Base-by-base conservation (phyloP, 768 basidiomycete genomes). In the Austroboletus eburneus region DNA sequence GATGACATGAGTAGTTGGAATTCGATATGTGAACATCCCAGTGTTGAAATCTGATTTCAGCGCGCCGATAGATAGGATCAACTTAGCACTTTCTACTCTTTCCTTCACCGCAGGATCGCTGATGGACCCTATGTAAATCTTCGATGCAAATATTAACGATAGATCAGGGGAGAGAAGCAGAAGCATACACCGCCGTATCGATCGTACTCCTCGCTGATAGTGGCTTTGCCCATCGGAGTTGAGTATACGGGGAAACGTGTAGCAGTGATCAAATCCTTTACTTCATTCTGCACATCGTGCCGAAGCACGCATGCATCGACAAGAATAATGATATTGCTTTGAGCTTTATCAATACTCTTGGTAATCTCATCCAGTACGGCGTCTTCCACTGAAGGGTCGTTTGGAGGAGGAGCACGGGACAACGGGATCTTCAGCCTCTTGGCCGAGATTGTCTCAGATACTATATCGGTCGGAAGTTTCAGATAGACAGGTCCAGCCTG, bases 401-500 rank as follows among this genome's bases (percentile, higher is more conserved):
- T 85, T 12, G 60, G 65, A 0, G 79, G 76, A 14, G 69, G 69
- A 3, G 68, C 57, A 9, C 72, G 72, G 29, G 73, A 71, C 9
- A 87, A 72, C 7, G 83, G 82, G 1, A 72, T 78, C 43, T 75
- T 67, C 43, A 96, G 74, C 17, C 78, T 76, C 33, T 78, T 75
- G 5, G 79, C 66, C 0, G 89, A 76, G 16, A 93, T 81, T 59
- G 83, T 78, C 43, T 73, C 68, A 57, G 78, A 74, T 4, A 86
- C 85, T 43, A 95, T 70, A 62, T 97, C 87, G 6, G 85, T 93
- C 1, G 91, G 94, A 10, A 97, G 72, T 29, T 84, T 78, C 33
- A 98, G 67, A 60, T 98, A 98, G 25, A 87, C 89, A 0, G 94
- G 94, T 17, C 90, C 82, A 23, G 84, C 86, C 79, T 89, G 52